Base-by-base conservation (phyloP, 192 early-diverging fungal species). In the Linnemannia schmuckeri region DNA sequence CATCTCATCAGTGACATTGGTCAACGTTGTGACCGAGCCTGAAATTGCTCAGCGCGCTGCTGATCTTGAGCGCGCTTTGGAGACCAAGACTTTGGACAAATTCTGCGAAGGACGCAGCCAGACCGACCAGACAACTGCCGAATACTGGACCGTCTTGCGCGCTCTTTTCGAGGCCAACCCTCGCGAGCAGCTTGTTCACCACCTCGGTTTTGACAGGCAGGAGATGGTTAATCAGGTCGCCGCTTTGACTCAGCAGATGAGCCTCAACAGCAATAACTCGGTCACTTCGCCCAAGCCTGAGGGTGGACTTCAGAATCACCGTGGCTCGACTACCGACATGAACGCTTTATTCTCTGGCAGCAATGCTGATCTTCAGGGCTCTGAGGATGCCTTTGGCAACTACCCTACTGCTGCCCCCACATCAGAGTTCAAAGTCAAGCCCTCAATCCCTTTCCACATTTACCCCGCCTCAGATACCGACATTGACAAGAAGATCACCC, bases 161-260 rank as follows among this genome's bases (percentile, higher is more conserved):
- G 92, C 96, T 1, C 89, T 99, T 82, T 96, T 98, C 74, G 95
- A 95, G 37, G 90, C 91, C 24, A 92, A 95, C 76, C 94, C 95
- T 24, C 92, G 96, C 33, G 96, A 96, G 61, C 92, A 96, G 75
- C 89, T 99, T 41, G 89, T 98, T 40, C 91, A 94, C 72, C 96
- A 97, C 88, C 92, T 99, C n/a, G 98, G 98, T 0, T 98, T 97
- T 82, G 93, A 97, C 76, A 94, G 94, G 70, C 89, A 84, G 6
- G 92, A 93, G 47, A 88, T 95, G 46, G 89, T 93, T 46, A 89
- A 91, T 57, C 93, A 94, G 61, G 91, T 95, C 13, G 89, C 95
- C 9, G 92, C 91, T 41, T 85, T 88, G 27, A 88, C 83, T 38
- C 77, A 82, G 20, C 72, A 81, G 69, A 88, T 90, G 83, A 88